phyloP scores from a whole-genome alignment of 352 stramenopile genomes.

The Globisporangium recalcitrans region DNA sequence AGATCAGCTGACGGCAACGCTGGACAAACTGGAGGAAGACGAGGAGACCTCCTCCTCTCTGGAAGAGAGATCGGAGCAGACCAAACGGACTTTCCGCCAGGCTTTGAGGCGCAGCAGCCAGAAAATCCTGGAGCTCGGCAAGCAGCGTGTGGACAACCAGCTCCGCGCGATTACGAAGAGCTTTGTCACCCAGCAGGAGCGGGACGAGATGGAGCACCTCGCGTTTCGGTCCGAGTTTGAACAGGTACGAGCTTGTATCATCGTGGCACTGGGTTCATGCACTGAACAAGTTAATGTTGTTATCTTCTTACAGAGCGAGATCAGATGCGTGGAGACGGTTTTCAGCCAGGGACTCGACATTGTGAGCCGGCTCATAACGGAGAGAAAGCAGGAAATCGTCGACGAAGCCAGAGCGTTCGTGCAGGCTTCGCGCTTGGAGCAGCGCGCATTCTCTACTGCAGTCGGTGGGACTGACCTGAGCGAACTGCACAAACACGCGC shows the following conservation, averaged over 20 bases:
- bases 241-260: constrained; percentile 2
- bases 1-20: constrained; percentile 1
- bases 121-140: constrained; percentile 13
- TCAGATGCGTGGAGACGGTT: constrained; percentile 1
- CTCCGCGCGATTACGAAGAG: constrained; percentile 1
- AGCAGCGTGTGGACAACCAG: constrained; percentile 4
- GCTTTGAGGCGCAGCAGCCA: constrained; percentile 7
- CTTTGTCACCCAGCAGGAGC: not conserved
- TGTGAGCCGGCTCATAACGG: not conserved
- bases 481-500: constrained; percentile 8
- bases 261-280: not conserved
- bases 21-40: constrained; percentile 9
- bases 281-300: not conserved
- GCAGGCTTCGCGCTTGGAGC: constrained; percentile 8
- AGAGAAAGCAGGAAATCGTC: not conserved
- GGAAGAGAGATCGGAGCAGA: not conserved
- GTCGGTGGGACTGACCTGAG: constrained; percentile 3
- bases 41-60: not conserved
- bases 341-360: constrained; percentile 11
- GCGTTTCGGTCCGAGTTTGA: constrained; percentile 14
- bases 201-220: constrained; percentile 13
- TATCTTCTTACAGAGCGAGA: constrained; percentile 5
- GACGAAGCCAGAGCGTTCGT: constrained; percentile 14
- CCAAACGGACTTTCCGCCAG: not conserved
- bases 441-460: constrained; percentile 6